A percentile compares a stretch with the other conserved stretches of the same genome.
Conservation (phyloP, 2,329 filamentous ascomycete species). For the Cladosporium halotolerans region DNA sequence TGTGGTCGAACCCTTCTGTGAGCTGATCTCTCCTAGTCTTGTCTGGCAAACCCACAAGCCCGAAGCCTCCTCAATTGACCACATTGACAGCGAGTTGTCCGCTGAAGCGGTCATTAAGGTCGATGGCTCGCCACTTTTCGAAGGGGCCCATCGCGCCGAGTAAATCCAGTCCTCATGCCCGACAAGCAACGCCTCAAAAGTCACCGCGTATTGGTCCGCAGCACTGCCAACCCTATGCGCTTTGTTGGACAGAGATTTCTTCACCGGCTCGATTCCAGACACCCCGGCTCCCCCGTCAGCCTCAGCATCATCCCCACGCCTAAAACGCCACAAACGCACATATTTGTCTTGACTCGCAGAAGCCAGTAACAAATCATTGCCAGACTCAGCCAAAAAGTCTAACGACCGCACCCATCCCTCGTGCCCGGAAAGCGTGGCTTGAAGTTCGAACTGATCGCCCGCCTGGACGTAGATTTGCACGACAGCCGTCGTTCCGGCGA, state of each 20-base stretch:
- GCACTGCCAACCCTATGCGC: conserved; percentile 65
- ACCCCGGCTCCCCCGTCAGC: background rate
- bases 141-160: conserved; percentile 67
- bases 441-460: conserved; percentile 55
- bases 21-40: conserved; percentile 85
- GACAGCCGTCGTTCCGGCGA: conserved; percentile 76
- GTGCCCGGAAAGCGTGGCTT: conserved; percentile 77
- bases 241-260: conserved; percentile 72
- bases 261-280: background rate
- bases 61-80: conserved; percentile 76
- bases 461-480: conserved; percentile 68
- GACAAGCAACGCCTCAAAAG: conserved; percentile 87
- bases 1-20: conserved; percentile 91
- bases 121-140: conserved; percentile 28
- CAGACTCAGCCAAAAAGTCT: conserved; percentile 55
- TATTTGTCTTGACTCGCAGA: conserved; percentile 98
- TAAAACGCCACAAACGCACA: conserved; percentile 84
- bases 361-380: conserved; percentile 70
- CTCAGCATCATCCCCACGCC: conserved; percentile 47
- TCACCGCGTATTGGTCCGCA: conserved; percentile 65
- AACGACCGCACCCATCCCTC: conserved; percentile 92
- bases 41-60: conserved; percentile 87
- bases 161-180: conserved; percentile 99
- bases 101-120: conserved; percentile 79
- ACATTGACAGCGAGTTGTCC: conserved; percentile 89